Conservation (phyloP, 2,329 filamentous ascomycete genomes). For the Colletotrichum tropicale region DNA sequence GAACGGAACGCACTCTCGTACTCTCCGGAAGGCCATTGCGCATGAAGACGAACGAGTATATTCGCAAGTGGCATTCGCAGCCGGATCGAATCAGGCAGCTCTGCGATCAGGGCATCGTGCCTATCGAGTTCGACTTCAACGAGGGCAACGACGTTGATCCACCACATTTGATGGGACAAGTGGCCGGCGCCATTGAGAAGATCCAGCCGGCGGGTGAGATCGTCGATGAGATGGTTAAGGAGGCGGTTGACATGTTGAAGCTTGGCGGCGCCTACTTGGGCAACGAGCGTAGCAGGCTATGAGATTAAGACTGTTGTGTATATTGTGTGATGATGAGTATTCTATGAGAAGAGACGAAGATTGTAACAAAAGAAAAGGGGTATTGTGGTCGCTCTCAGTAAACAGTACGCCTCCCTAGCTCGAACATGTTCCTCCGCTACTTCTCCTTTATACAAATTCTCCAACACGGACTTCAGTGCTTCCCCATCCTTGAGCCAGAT, state of each 20-base stretch:
- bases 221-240: conserved; percentile 86
- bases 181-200: conserved; percentile 77
- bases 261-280: conserved; percentile 64
- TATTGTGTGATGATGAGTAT: neutral
- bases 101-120: conserved; percentile 78
- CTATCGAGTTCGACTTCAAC: conserved; percentile 83
- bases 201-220: conserved; percentile 85
- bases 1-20: conserved; percentile 83
- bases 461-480: neutral
- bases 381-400: conserved; percentile 8
- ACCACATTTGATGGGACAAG: conserved; percentile 93
- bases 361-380: neutral
- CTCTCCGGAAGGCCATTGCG: conserved; percentile 82
- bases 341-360: neutral
- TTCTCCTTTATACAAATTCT: neutral
- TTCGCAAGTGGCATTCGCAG: conserved; percentile 78
- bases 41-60: conserved; percentile 82
- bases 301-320: conserved; percentile 12
- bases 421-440: neutral
- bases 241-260: conserved; percentile 73
- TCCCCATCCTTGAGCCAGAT: conserved; percentile 12
- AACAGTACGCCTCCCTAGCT: neutral
- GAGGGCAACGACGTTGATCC: conserved; percentile 82
- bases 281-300: conserved; percentile 45
- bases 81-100: conserved; percentile 78